Evolutionary conservation across 176 grass and related monocot species (phyloP), one percentile per base, ranked within the genome.

Genomic region (Tillandsia fasciculata): DNA sequence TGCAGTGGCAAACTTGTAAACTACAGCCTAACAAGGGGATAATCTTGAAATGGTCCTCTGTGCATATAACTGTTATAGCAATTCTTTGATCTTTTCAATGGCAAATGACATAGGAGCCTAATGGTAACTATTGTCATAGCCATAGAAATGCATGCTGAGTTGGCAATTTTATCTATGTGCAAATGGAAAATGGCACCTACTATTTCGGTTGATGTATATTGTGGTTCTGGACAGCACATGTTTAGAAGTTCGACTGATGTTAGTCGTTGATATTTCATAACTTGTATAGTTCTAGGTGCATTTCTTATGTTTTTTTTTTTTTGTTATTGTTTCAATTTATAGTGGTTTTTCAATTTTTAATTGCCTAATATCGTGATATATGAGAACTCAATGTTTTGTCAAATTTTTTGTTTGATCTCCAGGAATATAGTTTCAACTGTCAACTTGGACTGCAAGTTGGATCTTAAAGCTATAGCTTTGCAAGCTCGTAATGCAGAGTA

Each of bases 381-480:
- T 2, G 15, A 8, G 12, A 18, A 61, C 22, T 15, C 56, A 10
- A 18, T 2, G 4, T 61, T 17, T n/a, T 10, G 8, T 61, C 22
- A 61, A 18, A 18, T 61, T 22, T 8, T 9, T 9, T 0, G 3
- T 61, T 61, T 61, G 22, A 61, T 61, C 15, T 23, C 5, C 64
- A 96, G 91, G 82, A 96, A 91, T 68, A 85, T 88, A 77, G 91
- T 96, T 52, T 84, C 91, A 28, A 96, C 85, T 71, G 82, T 91
- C 53, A 88, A 84, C 70, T 71, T 91, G 75, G 72, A 82, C 65
- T 96, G 85, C 75, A 70, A 56, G 29, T 77, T 96, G 80, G 87
- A 88, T 83, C 77, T 96, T 15, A 86, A 91, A 83, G 10, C 76
- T 17, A 88, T 88, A 15, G 85, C 85, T 56, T 53, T 86, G 12